Percentiles rank a stretch among this genome's conserved stretches.
These are phyloP conservation scores for Mycosphaerella arachidis DNA, from an alignment of 2,329 filamentous ascomycete genomes.

Conservation along the genomic window DNA sequence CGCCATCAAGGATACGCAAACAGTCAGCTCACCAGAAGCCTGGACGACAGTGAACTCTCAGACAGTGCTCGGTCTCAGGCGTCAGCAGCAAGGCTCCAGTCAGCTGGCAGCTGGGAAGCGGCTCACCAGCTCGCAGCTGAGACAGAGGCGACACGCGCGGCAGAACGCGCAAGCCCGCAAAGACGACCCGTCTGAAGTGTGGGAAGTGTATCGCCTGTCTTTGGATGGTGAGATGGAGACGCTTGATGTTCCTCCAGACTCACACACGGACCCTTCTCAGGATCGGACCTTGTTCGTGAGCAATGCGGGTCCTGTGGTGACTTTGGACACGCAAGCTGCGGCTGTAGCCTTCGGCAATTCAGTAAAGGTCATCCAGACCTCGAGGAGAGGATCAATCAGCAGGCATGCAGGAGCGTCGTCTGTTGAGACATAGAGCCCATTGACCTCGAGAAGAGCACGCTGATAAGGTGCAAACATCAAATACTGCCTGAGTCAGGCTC, in stretches of 20 bases:
- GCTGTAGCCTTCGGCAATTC: conserved; percentile 69
- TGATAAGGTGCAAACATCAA: background rate
- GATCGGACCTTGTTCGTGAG: conserved; percentile 56
- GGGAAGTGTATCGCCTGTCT: conserved; percentile 54
- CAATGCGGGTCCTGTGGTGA: conserved; percentile 60
- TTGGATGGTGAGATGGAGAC: conserved; percentile 43
- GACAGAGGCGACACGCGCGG: conserved; percentile 14
- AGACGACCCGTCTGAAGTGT: conserved; percentile 33
- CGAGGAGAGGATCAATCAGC: conserved; percentile 13
- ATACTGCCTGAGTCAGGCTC: background rate
- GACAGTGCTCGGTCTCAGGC: conserved; percentile 25
- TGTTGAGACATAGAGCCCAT: conserved; percentile 13
- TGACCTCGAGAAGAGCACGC: conserved; percentile 1
- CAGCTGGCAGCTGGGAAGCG: background rate
- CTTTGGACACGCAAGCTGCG: conserved; percentile 60
- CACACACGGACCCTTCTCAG: conserved; percentile 28
- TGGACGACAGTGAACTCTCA: conserved; percentile 23
- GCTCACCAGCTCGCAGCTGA: conserved; percentile 6
- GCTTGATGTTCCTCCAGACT: conserved; percentile 41
- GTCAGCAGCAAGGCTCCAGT: conserved; percentile 12
- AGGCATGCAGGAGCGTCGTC: conserved; percentile 9
- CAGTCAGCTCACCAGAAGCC: conserved; percentile 14
- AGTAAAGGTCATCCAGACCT: conserved; percentile 58
- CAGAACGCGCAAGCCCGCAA: conserved; percentile 10
- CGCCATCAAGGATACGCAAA: conserved; percentile 10